Conservation (phyloP, 2,329 filamentous ascomycete genomes). For the Botrytis fragariae region DNA sequence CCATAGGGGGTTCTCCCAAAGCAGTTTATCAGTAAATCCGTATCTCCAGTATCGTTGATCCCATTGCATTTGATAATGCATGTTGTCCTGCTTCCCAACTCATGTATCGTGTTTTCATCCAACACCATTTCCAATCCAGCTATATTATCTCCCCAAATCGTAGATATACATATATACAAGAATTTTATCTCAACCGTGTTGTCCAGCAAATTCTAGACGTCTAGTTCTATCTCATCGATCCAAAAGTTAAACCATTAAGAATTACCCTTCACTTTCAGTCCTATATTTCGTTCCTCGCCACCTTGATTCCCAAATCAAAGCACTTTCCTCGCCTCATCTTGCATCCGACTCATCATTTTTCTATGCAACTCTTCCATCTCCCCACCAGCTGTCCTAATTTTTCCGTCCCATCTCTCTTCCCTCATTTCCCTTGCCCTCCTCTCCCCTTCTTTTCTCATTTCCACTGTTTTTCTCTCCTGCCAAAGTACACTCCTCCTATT, state of each 20-base stretch:
- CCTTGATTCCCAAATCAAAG: neutral
- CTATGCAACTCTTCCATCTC: conserved; percentile 74
- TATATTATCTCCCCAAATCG: neutral
- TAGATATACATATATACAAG: conserved; percentile 5
- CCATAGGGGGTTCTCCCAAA: neutral
- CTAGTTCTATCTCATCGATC: neutral
- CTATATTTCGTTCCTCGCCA: neutral
- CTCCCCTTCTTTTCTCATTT: conserved; percentile 56
- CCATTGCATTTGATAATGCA: conserved; percentile 1
- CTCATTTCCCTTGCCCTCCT: conserved; percentile 55
- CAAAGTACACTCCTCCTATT: conserved; percentile 56
- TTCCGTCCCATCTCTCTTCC: conserved; percentile 64
- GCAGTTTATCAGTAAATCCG: neutral
- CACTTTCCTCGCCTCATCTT: conserved; percentile 12
- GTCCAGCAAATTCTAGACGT: neutral
- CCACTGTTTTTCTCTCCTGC: conserved; percentile 54
- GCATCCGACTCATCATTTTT: conserved; percentile 58
- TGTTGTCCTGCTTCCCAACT: neutral
- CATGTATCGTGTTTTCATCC: neutral
- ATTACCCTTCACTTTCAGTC: neutral
- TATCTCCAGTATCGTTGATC: neutral
- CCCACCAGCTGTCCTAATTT: conserved; percentile 71
- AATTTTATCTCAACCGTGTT: neutral
- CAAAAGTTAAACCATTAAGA: neutral
- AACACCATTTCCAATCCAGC: neutral